Conservation (phyloP, 768 basidiomycete genomes). For the Leccinum barrowsii region DNA sequence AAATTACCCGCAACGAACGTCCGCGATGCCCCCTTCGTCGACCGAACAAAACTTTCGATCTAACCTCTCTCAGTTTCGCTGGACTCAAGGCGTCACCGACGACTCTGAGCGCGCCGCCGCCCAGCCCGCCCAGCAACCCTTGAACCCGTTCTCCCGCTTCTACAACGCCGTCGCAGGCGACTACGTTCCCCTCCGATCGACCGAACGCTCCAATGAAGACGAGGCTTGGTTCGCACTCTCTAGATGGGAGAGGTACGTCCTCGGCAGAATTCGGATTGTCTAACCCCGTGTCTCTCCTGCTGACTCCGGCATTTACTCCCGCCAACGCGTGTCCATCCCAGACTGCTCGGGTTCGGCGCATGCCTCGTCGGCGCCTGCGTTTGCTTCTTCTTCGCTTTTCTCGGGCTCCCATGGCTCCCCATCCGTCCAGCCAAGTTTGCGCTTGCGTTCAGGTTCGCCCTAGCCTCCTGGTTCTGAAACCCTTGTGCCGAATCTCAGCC, state of each 20-base stretch:
- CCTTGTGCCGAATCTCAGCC: not conserved
- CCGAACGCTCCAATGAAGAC: conserved; percentile 85
- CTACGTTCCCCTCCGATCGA: conserved; percentile 84
- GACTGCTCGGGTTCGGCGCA: conserved; percentile 85
- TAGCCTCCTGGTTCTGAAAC: not conserved
- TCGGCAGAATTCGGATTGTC: not conserved
- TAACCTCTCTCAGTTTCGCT: conserved; percentile 83
- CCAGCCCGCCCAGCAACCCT: conserved; percentile 28
- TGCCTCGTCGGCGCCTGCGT: conserved; percentile 88
- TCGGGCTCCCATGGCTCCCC: conserved; percentile 66
- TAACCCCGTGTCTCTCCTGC: not conserved
- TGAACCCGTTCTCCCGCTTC: conserved; percentile 80
- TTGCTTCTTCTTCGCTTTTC: conserved; percentile 90
- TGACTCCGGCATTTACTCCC: not conserved
- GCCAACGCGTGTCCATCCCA: conserved; percentile 24
- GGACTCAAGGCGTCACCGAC: conserved; percentile 71
- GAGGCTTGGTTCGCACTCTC: conserved; percentile 92
- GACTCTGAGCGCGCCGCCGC: conserved; percentile 51
- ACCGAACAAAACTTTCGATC: conserved; percentile 68
- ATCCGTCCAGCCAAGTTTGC: conserved; percentile 89
- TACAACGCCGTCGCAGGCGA: conserved; percentile 82
- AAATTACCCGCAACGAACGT: not conserved
- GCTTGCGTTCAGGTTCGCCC: conserved; percentile 68
- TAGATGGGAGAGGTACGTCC: conserved; percentile 81
- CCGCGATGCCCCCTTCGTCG: not conserved